Conservation (phyloP, 2,329 filamentous ascomycete species). For the Cryphonectria naterciae region DNA sequence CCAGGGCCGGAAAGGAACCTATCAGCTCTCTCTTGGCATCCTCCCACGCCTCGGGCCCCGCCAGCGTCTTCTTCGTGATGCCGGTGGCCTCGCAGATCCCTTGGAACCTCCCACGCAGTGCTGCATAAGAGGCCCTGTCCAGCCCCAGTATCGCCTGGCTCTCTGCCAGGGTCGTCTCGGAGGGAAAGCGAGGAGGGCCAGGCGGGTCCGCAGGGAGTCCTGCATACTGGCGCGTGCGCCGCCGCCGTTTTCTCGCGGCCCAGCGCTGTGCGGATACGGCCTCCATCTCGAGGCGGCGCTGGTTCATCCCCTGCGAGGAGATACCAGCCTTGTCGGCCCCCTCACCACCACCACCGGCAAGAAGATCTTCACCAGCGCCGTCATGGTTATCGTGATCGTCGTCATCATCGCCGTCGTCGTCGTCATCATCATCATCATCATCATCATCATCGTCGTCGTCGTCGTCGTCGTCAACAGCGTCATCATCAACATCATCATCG, state of each 20-base stretch:
- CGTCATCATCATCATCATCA: slow-evolving; percentile 1
- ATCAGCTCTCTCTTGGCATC: slow-evolving; percentile 70
- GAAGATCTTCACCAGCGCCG: not conserved
- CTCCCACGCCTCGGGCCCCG: slow-evolving; percentile 75
- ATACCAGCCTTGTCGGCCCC: slow-evolving; percentile 38
- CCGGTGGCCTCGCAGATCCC: slow-evolving; percentile 69
- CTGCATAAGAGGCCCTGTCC: slow-evolving; percentile 64
- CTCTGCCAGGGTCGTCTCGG: slow-evolving; percentile 81
- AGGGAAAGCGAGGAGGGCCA: slow-evolving; percentile 74
- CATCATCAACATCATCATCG: slow-evolving; percentile 20
- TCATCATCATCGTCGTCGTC: slow-evolving; percentile 4
- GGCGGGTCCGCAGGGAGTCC: slow-evolving; percentile 70
- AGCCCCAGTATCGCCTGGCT: slow-evolving; percentile 72
- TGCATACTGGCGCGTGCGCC: slow-evolving; percentile 69
- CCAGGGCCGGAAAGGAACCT: slow-evolving; percentile 65
- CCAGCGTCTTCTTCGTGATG: slow-evolving; percentile 76
- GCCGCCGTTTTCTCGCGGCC: slow-evolving; percentile 67
- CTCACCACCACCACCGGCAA: not conserved
- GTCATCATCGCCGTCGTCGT: slow-evolving; percentile 19
- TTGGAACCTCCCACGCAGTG: slow-evolving; percentile 69
- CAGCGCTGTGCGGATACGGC: slow-evolving; percentile 65
- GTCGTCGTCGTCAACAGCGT: not conserved
- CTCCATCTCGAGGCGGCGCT: slow-evolving; percentile 58
- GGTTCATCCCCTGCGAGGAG: slow-evolving; percentile 53
- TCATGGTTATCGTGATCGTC: slow-evolving; percentile 18